Conservation (phyloP, 768 basidiomycete species). For the Collybia nuda region DNA sequence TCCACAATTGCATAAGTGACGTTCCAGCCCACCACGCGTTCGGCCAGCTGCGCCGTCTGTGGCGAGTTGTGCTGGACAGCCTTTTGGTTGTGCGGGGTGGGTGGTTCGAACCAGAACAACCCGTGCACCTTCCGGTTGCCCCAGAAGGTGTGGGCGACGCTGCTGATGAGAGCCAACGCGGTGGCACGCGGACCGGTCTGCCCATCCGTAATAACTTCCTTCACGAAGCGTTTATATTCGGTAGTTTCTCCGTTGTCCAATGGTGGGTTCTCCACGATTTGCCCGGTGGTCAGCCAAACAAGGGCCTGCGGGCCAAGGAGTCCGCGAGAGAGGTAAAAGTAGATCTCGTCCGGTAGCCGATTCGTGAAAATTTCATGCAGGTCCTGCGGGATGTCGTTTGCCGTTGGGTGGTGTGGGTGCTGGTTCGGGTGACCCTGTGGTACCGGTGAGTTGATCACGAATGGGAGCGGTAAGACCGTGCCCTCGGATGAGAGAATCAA, state of each 20-base stretch:
- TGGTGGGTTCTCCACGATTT: conserved; percentile 83
- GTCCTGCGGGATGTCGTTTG: conserved; percentile 87
- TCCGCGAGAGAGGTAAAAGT: conserved; percentile 94
- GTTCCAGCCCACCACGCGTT: conserved; percentile 87
- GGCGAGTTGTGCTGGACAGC: conserved; percentile 68
- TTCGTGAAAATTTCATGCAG: conserved; percentile 94
- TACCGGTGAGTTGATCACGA: conserved; percentile 57
- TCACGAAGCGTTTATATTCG: conserved; percentile 92
- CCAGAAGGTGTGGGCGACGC: conserved; percentile 82
- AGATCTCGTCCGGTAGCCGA: conserved; percentile 93
- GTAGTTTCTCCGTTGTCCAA: conserved; percentile 94
- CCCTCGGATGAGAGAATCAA: conserved; percentile 90
- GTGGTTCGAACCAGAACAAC: conserved; percentile 74
- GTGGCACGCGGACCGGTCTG: conserved; percentile 92
- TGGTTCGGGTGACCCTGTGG: conserved; percentile 52
- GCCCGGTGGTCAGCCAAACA: conserved; percentile 91
- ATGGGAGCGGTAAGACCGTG: conserved; percentile 72
- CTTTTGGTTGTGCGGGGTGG: conserved; percentile 53
- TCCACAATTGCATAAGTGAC: conserved; percentile 85
- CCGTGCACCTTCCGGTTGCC: conserved; percentile 69
- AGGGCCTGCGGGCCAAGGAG: conserved; percentile 86
- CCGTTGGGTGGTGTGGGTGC: conserved; percentile 68
- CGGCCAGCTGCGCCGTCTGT: conserved; percentile 84
- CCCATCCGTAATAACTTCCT: conserved; percentile 95
- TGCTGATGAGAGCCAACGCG: conserved; percentile 83